Evolutionary conservation across 1,139 yeast genomes (phyloP).

Genomic region (Zygosaccharomyces sapae): DNA sequence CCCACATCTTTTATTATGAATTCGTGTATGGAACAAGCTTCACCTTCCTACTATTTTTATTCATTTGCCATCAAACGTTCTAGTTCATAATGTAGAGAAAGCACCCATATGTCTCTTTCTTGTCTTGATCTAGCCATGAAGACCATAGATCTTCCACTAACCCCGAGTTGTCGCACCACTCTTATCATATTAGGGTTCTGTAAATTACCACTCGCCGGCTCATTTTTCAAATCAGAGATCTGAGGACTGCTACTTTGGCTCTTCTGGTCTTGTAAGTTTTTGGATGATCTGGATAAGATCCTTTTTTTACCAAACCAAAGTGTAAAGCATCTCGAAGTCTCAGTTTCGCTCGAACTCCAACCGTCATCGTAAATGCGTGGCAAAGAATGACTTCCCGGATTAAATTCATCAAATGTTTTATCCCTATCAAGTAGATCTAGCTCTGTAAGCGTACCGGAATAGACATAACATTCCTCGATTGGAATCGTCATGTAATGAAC

Average conservation of each 20-base stretch:
- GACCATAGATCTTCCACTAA: constrained; percentile 62
- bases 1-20: no score
- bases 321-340: constrained; percentile 67
- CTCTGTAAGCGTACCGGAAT: constrained; percentile 63
- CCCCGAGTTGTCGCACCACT: constrained; percentile 55
- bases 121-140: constrained; percentile 79
- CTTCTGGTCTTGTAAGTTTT: constrained; percentile 3
- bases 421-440: constrained; percentile 53
- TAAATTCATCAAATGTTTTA: constrained; percentile 42
- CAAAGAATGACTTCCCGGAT: constrained; percentile 54
- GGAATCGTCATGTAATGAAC: constrained; percentile 56
- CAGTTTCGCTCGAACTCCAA: constrained; percentile 78
- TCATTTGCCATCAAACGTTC: constrained; percentile 53
- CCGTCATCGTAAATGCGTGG: constrained; percentile 81
- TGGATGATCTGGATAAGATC: constrained; percentile 34
- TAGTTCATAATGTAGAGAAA: constrained; percentile 57
- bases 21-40: no score
- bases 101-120: constrained; percentile 82
- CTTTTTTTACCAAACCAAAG: constrained; percentile 76
- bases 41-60: no score
- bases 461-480: constrained; percentile 63
- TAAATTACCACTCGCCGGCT: constrained; percentile 3
- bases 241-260: background rate
- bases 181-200: constrained; percentile 44
- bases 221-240: constrained; percentile 3